Evolutionary conservation across 441 rosid species (phyloP), one percentile per base, ranked within the genome.

Genomic region (Adansonia madagascariensis): DNA sequence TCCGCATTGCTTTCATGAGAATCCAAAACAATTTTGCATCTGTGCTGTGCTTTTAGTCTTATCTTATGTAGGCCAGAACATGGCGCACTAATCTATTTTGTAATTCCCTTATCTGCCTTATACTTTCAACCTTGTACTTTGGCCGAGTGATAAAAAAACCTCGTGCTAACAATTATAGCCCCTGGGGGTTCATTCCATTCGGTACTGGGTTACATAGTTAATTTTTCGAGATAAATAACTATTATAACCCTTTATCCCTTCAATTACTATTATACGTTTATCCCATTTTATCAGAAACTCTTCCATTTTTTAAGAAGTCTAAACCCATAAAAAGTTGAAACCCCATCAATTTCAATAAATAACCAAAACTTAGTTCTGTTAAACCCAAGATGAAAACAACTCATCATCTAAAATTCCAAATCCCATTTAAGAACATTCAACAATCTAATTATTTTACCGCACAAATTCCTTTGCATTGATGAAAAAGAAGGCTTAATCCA

Each of bases 401-500:
- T 62, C 61, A n/a, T n/a, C n/a, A n/a, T n/a, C 60, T 15, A 64
- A 44, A n/a, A n/a, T n/a, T 18, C 6, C 47, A 44, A 70, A 68
- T 55, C 67, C 43, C 6, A 53, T 70, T 35, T 9, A 49, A 62
- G 0, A 56, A 63, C 60, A 73, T 73, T 22, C n/a, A 24, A n/a
- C 44, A 15, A 31, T 53, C 8, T 15, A 6, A 27, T 6, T 74
- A 39, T 41, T 17, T 50, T 22, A 7, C 8, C 3, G 24, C 22
- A 46, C 73, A 77, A 71, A 61, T 60, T 77, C 56, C 72, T 75
- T 85, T 88, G 89, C 63, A 79, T 50, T 6, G 93, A 90, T 82
- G 90, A 88, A 78, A 88, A 82, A 75, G 86, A 81, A 74, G 85
- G 79, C 75, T 80, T 85, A 55, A 75, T 74, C 89, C 82, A 73